Evolutionary conservation across 768 basidiomycete species (phyloP), one percentile per base, ranked within the genome.

Genomic region (Phlebiopsis flavidoalba): DNA sequence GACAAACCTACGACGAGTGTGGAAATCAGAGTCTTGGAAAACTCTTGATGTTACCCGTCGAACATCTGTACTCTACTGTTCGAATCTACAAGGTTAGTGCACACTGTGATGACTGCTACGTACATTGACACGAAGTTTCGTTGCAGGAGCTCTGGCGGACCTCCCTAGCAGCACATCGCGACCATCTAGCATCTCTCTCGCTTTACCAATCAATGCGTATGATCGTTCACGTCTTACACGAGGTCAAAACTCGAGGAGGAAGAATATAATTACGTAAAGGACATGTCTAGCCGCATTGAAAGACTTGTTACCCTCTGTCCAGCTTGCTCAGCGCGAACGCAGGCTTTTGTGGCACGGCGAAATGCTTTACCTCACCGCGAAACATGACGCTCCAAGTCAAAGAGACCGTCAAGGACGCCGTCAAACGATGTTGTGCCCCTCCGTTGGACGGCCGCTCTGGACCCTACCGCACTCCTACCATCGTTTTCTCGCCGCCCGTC

Each of bases 241-340:
- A 93, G 67, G 92, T 95, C 63, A 94, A 95, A 68, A 73, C 81
- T 11, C 83, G 91, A 19, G n/a, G 93, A 95, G 71, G 91, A 94
- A 55, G 91, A 93, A 62, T 92, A 95, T 69, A 85, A 86, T n/a
- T 72, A 83, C 40, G 76, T 91, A 36, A 89, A 89, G 69, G 72
- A 78, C 19, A 77, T 92, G 19, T 74, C 83, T 14, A 70, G 73
- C 6, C 79, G 81, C 0, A 83, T 95, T 62, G 76, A 80, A n/a
- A 22, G 88, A 88, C 1, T 69, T 91, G 4, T 80, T 85, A 0
- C 71, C 79, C 1, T 68, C 77, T 1, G 73, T 77, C 1, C 80
- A 77, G 22, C 77, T 96, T 1, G 87, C 88, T 1, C 78, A 77
- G 31, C 79, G 93, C 46, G 91, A 91, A 60, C 81, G 95, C n/a